Conservation (phyloP, 495 filamentous ascomycete genomes). For the Tuber borchii region DNA sequence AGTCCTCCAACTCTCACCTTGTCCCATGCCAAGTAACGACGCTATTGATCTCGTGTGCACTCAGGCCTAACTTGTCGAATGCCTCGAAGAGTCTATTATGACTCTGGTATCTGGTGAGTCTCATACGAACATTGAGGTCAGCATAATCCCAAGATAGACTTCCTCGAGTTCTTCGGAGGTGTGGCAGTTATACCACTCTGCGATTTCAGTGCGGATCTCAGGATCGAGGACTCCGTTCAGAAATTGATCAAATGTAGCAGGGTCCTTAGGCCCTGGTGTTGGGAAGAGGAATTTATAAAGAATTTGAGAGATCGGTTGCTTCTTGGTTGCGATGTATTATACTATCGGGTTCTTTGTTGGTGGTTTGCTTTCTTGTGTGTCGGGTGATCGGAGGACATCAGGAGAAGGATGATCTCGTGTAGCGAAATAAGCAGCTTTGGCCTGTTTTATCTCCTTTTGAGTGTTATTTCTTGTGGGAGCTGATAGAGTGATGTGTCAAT, state of each 20-base stretch:
- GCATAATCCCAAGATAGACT: conserved; percentile 32
- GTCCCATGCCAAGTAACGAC: conserved; percentile 33
- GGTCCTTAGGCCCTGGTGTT: conserved; percentile 23
- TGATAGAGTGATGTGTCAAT: background rate
- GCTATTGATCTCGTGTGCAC: conserved; percentile 26
- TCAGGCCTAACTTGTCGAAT: conserved; percentile 35
- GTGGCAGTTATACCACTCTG: conserved; percentile 26
- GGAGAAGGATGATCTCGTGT: background rate
- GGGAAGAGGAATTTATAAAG: conserved; percentile 34
- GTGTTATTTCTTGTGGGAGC: background rate
- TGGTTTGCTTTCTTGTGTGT: background rate
- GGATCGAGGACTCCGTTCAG: conserved; percentile 26
- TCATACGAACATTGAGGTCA: conserved; percentile 24
- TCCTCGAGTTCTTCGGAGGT: conserved; percentile 27
- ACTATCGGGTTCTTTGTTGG: background rate
- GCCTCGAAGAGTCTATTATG: conserved; percentile 30
- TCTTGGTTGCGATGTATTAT: conserved; percentile 19
- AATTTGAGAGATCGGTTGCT: conserved; percentile 27
- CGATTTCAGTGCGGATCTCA: conserved; percentile 32
- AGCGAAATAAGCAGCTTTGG: background rate
- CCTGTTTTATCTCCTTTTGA: background rate
- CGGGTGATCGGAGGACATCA: background rate
- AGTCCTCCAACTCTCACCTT: conserved; percentile 17
- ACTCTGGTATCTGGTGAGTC: conserved; percentile 22
- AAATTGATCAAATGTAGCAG: conserved; percentile 30